Evolutionary conservation across 108 stramenopile species (phyloP), one percentile per base, ranked within the genome.

Genomic region (Schizochytrium sp.): DNA sequence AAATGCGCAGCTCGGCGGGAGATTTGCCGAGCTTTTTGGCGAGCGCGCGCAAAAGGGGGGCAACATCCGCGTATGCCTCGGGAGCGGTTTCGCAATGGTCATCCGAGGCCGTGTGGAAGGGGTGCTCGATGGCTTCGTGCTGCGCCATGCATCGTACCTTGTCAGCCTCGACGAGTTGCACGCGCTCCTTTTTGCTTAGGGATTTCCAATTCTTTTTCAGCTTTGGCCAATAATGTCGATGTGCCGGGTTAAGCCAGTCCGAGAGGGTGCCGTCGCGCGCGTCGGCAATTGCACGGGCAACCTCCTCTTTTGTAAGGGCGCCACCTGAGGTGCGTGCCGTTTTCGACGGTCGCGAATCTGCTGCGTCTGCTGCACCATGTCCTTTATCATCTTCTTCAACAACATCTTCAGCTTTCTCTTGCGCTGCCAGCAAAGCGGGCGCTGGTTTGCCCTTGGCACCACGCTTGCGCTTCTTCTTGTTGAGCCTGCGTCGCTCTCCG

Each of bases 21-120:
- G 88, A 18, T 60, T 91, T 95, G n/a, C 93, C 93, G 34, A 95
- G 55, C 28, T 5, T 29, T 44, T 16, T 51, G 21, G 93, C 90
- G 21, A 96, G 90, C 58, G 88, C 87, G 57, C 90, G 53, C 69
- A 99, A 91, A 23, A 97, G 72, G 21, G 96, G 94, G 5, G 91
- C 90, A 45, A 99, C 93, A 90, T 99, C 94, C 60, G 90, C 60
- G 91, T 99, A 99, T 5, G 98, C 97, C 60, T 93, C 92, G 10
- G 95, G 88, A 34, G 97, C 95, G 10, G 97, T 96, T 89, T 99
- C 99, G 89, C 97, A 98, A 91, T 98, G 98, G 93, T 99, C 99
- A 58, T 90, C 89, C 3, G 87, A 45, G n/a, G 87, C 91, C 28
- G 60, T 28, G 21, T 58, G 87, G 58, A 92, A 91, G 45, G 90